Base-by-base conservation (phyloP, 768 basidiomycete species). In the Naganishia vaughanmartiniae region DNA sequence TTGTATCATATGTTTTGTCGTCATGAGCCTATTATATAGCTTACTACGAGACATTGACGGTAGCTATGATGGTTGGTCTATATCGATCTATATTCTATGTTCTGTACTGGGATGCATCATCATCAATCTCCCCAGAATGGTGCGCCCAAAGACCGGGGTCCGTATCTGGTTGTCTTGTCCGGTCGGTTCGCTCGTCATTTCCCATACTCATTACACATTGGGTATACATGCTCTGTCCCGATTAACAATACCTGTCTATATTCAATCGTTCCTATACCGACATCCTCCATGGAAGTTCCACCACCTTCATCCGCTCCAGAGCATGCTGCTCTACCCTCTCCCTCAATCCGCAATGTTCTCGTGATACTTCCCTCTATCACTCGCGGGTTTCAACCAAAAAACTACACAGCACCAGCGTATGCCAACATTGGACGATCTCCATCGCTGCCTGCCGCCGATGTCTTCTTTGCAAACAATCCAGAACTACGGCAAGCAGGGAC, bases 301-400 rank as follows among this genome's bases (percentile, higher is more conserved):
- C 48, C 48, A 26, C 48, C 24, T n/a, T 26, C n/a, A 26, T 51
- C 48, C 48, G 4, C 48, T n/a, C 24, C 21, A 12, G 48, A 21
- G 48, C 4, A n/a, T 51, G 48, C 7, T 51, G 6, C 17, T 26
- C 48, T 12, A n/a, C 48, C 48, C 48, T 3, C 48, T 26, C 24
- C 48, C 4, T 26, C 21, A 51, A 63, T 68, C 36, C 39, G 55
- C 54, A 58, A 69, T 24, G 65, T 66, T n/a, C 54, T 71, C 65
- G 54, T 66, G 21, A 54, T 71, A 31, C 70, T 71, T 14, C 70
- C 70, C 21, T 71, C 70, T 39, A 71, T 71, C 54, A 71, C 70
- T 6, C 34, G 70, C 31, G 70, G 70, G 2, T 71, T 66, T 39
- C 51, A 57, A 11, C 70, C 70, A 21, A 45, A 54, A 24, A 67